Evolutionary conservation across 106 monocot genomes (phyloP), one percentile per base, ranked within the genome.

Genomic region (Dactylorhiza incarnata): DNA sequence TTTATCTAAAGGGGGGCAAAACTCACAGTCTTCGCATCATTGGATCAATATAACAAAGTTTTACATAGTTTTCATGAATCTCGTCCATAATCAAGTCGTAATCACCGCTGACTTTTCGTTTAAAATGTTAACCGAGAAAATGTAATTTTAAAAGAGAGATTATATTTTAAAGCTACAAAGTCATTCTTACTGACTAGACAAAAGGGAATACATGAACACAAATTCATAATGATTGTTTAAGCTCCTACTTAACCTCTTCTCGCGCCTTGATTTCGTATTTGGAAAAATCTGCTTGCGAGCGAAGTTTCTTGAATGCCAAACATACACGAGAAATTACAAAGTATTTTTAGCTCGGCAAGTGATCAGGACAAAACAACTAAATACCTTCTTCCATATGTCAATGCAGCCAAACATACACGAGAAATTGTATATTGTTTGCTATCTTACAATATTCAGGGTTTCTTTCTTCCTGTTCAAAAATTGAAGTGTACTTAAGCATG

Each of bases 61-160:
- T 78, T 52, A 93, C 77, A 81, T 91, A 86, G 77, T 97, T 97
- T 80, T 97, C 97, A 76, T 94, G 86, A 77, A 97, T 91, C n/a
- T 91, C 97, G 80, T 94, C 93, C 87, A 97, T 87, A n/a, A 89
- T 94, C 82, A 97, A 79, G 73, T 94, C 97, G 83, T 97, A 89
- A 74, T 97, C 94, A 83, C 93, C 97, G 78, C 97, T 97, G 87
- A n/a, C 77, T 75, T 54, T 49, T 81, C 14, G 78, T 24, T 45
- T 61, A 77, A 37, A 71, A 72, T 71, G 59, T 62, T 10, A 73
- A 68, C 20, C 14, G n/a, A 47, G 7, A 48, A 71, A 45, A 68
- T 13, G 45, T 37, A 61, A 68, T 44, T 68, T 14, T 68, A 68
- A 45, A 54, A 29, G 26, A 70, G 70, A 68, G 23, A 45, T 44